phyloP scores from a whole-genome alignment of 768 basidiomycete species.

The Boletus rubescentipes region DNA sequence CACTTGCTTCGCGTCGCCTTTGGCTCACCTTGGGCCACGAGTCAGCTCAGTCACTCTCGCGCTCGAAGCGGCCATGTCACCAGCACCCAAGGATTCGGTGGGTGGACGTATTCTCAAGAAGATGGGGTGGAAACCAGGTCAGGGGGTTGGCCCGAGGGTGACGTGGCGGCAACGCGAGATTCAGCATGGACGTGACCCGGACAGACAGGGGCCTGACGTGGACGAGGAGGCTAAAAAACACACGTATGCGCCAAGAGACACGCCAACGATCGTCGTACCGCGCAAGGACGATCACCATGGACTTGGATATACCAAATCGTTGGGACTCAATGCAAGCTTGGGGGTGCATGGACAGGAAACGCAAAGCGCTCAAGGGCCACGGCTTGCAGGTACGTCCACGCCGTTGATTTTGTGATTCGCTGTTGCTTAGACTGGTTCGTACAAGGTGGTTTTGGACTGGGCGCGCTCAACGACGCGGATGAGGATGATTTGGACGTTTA shows the following conservation, averaged over 20 bases:
- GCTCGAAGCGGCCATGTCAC: conserved; percentile 65
- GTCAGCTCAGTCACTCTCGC: conserved; percentile 60
- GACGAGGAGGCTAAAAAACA: conserved; percentile 87
- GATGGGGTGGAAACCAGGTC: conserved; percentile 94
- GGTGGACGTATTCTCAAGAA: conserved; percentile 87
- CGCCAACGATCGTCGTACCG: conserved; percentile 55
- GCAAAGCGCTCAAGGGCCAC: conserved; percentile 42
- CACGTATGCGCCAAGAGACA: conserved; percentile 82
- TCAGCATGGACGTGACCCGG: conserved; percentile 57
- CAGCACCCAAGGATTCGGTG: conserved; percentile 73
- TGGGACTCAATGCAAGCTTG: conserved; percentile 59
- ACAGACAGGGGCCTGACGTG: conserved; percentile 46
- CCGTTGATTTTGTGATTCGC: background rate
- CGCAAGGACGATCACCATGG: conserved; percentile 81
- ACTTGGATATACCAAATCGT: conserved; percentile 71
- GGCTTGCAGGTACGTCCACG: conserved; percentile 50
- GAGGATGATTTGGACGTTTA: conserved; percentile 91
- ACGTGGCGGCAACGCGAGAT: conserved; percentile 70
- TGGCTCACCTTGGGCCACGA: background rate
- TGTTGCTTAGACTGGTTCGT: conserved; percentile 3
- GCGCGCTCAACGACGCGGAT: conserved; percentile 90
- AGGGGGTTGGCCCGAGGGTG: conserved; percentile 90
- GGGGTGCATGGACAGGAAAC: conserved; percentile 35
- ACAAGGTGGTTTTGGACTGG: conserved; percentile 83
- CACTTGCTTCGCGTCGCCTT: background rate